A percentile compares a stretch with the other conserved stretches of the same genome.
These are phyloP conservation scores for Clathrospora elynae DNA, from an alignment of 2,329 filamentous ascomycete genomes.

Conservation along the genomic window DNA sequence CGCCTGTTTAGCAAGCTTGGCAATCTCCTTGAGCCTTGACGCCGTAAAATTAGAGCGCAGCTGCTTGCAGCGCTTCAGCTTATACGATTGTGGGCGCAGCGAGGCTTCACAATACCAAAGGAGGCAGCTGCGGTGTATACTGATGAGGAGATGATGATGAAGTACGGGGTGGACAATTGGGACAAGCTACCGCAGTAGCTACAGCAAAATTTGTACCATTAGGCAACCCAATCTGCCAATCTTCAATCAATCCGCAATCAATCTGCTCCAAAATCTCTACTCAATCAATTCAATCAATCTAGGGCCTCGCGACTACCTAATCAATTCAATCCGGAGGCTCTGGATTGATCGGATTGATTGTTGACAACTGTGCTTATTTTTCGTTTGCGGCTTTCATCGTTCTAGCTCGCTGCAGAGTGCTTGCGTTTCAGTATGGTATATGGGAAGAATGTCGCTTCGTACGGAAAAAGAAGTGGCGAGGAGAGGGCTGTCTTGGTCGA, in stretches of 20 bases:
- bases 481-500: too few species aligned
- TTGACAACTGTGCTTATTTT: too few species aligned
- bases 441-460: too few species aligned
- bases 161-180: constrained; percentile 3
- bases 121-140: constrained; percentile 3
- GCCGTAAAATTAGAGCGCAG: too few species aligned
- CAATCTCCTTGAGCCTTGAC: too few species aligned
- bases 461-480: too few species aligned
- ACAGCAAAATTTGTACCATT: constrained; percentile 1
- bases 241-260: constrained; percentile 4
- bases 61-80: constrained; percentile 4
- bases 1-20: too few species aligned
- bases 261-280: constrained; percentile 2
- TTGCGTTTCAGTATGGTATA: too few species aligned
- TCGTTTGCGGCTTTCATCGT: too few species aligned
- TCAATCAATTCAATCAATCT: constrained; percentile 4
- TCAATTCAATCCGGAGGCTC: constrained; percentile 2
- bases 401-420: too few species aligned
- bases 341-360: too few species aligned
- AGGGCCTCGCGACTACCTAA: not conserved
- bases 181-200: not conserved
- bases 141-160: not conserved
- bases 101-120: constrained; percentile 3
- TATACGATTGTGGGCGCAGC: constrained; percentile 1
- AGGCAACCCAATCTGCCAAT: constrained; percentile 5